Base-by-base conservation (phyloP, 257 asterid genomes). In the Orobanche coerulescens region DNA sequence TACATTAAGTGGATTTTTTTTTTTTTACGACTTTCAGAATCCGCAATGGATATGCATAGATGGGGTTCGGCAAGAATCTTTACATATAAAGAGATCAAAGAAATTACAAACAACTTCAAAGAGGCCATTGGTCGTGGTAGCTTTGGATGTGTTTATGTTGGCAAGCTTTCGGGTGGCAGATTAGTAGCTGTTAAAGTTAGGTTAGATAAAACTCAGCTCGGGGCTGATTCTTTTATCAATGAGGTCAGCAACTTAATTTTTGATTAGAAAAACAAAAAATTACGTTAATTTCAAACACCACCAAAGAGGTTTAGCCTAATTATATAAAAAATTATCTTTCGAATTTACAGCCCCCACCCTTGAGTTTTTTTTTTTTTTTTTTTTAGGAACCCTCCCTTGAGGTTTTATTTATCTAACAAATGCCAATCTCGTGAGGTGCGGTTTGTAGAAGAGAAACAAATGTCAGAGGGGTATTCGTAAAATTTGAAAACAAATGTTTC, bases 101-200 rank as follows among this genome's bases (percentile, higher is more conserved):
- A 84, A 71, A 82, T 84, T 28, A 88, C 98, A 53, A 83, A 73
- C 80, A 82, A 91, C 78, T 91, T 91, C 73, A 91, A 79, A 81
- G 78, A 83, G 73, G 81, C 74, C 34, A 75, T 88, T 7, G 98
- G 98, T 5, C 87, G 90, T 1, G 98, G 98, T 48, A 85, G 98
- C 65, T 91, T 85, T n/a, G 96, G 98, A 20, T 71, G 94, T 24
- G 94, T 91, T 52, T 91, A 83, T 46, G 74, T 64, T 42, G 96
- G 98, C 55, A 83, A 83, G 76, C 92, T 91, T 48, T 78, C 78
- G 3, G 83, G 77, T 59, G 96, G 94, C 24, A 88, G 78, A 70
- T 69, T 58, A 71, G 84, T 91, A 15, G 98, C 98, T 55, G 95
- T 91, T 26, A 88, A 91, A 85, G 95, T 91, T 39, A 82, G 94